Evolutionary conservation across 768 basidiomycete genomes (phyloP), one percentile per base, ranked within the genome.

Genomic region (Amanita fuliginea): DNA sequence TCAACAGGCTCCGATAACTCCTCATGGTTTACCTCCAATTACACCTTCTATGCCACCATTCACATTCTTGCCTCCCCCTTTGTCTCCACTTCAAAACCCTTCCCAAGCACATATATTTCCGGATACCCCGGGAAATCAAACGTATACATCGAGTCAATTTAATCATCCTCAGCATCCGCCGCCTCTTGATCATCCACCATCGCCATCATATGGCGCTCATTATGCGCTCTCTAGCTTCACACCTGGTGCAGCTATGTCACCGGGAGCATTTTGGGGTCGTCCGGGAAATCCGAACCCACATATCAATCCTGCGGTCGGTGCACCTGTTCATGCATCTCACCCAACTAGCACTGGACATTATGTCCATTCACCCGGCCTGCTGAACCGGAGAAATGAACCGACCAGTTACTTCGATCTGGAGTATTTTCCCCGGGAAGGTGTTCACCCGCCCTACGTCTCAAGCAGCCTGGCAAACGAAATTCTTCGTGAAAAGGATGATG

Each of bases 11-110:
- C 62, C 69, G 28, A 71, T 82, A 53, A 88, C 85, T 8, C 83
- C 84, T n/a, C 78, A 82, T 54, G 86, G 87, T 0, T 67, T 92
- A n/a, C 87, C 88, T 11, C 86, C 89, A 1, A 91, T 96, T 59
- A 96, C 94, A n/a, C 93, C 94, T 0, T 87, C 86, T 53, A 97
- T 98, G 94, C 95, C 95, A 1, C 81, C 90, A 4, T 98, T 96
- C 67, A 83, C 81, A 10, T 94, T 96, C 64, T 71, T 84, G 33
- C 73, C 78, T 14, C 78, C 77, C 6, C 74, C 72, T 28, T 53
- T 54, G 35, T 46, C 53, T 16, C 46, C 55, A 2, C 51, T 33
- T 40, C 53, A 50, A 52, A 53, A 43, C 50, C 57, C 43, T 47
- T 40, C 54, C 26, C 56, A 48, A 37, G 28, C 42, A 35, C 56